Base-by-base conservation (phyloP, 768 basidiomycete genomes). In the Mycena filopes region DNA sequence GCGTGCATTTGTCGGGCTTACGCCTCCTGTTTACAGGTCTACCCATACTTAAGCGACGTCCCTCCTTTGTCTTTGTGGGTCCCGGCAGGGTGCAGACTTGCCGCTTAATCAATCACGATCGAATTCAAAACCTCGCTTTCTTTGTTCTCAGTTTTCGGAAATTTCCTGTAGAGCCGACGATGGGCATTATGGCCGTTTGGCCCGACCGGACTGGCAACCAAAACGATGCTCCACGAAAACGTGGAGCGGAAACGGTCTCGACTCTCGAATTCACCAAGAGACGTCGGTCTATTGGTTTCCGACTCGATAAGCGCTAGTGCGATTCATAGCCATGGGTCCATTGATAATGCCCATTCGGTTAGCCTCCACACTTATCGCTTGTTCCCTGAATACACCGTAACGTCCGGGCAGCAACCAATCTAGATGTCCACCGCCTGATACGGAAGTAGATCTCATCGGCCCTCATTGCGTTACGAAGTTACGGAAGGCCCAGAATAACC, bases 321-420 rank as follows among this genome's bases (percentile, higher is more conserved):
- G 21, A 16, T 53, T 53, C 20, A 38, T 31, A 13, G 23, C 33
- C 26, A 29, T 7, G 15, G 18, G 50, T 15, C 9, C 16, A 25
- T 23, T 45, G 42, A n/a, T 55, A 43, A 46, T 29, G 28, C 33
- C 40, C 18, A 21, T 56, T 56, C 23, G 43, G 55, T 56, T 56
- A 56, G 55, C 4, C 33, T 36, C 43, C 55, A 33, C 43, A 45
- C 21, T 56, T 31, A 46, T 56, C 55, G 55, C 41, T 36, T 3
- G 36, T 55, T 28, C 55, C 55, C 43, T 45, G 41, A 31, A 55
- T 25, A 29, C 11, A 36, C n/a, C n/a, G n/a, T n/a, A 29, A 26
- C 41, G 40, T 41, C 51, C 16, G 38, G 2, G 23, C 6, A 16
- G 15, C 36, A 9, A 36, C 36, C 36, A 36, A 5, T 36, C 36